A percentile compares a stretch with the other conserved stretches of the same genome.
phyloP scores from a whole-genome alignment of 2,329 filamentous ascomycete species.

The Spiromastix sp. region DNA sequence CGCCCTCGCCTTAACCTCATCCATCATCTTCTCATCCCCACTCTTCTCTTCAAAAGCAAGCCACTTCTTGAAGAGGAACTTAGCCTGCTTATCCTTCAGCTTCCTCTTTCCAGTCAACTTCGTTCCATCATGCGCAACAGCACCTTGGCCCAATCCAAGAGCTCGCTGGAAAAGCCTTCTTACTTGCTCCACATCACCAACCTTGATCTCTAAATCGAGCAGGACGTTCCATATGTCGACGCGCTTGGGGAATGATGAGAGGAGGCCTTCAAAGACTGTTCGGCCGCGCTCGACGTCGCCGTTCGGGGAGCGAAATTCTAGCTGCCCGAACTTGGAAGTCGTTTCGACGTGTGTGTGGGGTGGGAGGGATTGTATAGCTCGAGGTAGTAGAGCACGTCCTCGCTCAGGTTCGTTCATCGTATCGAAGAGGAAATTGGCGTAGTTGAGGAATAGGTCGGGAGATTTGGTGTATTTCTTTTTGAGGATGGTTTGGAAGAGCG shows the following conservation, averaged over 20 bases:
- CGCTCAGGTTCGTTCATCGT: conserved; percentile 59
- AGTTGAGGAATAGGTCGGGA: conserved; percentile 82
- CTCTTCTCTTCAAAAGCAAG: conserved; percentile 70
- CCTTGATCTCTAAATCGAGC: conserved; percentile 67
- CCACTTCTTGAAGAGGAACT: conserved; percentile 88
- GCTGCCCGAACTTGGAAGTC: conserved; percentile 76
- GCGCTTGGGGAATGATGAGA: conserved; percentile 78
- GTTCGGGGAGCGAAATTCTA: conserved; percentile 77
- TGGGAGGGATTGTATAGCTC: conserved; percentile 76
- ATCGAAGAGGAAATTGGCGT: conserved; percentile 83
- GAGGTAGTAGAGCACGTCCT: conserved; percentile 65
- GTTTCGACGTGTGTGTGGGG: conserved; percentile 59
- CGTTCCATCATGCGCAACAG: conserved; percentile 28
- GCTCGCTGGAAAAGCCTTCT: conserved; percentile 77
- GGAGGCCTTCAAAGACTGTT: conserved; percentile 83
- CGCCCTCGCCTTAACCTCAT: conserved; percentile 60
- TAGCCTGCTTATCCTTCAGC: conserved; percentile 72
- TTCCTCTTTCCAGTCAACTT: conserved; percentile 44
- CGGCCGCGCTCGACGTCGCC: conserved; percentile 85
- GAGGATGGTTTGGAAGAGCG: conserved; percentile 72
- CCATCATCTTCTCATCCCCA: conserved; percentile 54
- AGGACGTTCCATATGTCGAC: conserved; percentile 90
- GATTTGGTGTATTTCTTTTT: conserved; percentile 85
- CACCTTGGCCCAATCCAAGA: conserved; percentile 34
- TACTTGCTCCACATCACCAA: conserved; percentile 51